Conservation (phyloP, 2,329 filamentous ascomycete genomes). For the Sporothrix inflata region DNA sequence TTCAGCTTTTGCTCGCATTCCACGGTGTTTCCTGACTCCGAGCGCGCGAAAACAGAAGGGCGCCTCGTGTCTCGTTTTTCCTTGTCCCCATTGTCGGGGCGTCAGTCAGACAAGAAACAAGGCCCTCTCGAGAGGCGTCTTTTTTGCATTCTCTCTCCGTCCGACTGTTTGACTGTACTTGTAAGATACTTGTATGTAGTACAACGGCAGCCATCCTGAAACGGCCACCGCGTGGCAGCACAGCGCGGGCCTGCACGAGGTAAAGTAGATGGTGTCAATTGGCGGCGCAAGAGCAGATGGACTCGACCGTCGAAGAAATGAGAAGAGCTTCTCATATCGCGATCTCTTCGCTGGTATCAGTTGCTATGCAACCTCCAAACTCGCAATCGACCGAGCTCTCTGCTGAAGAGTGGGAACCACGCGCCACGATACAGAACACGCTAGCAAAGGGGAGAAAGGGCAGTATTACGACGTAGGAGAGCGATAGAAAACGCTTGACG, state of each 20-base stretch:
- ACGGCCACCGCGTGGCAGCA: conserved; percentile 18
- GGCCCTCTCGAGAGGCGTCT: background rate
- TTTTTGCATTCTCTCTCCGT: background rate
- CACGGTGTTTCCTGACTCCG: conserved; percentile 1
- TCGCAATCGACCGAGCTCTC: background rate
- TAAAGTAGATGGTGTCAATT: background rate
- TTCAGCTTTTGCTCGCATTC: background rate
- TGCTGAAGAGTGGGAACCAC: conserved; percentile 6
- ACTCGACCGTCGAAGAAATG: background rate
- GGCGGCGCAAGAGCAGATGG: too few species aligned
- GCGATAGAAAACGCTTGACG: conserved; percentile 9
- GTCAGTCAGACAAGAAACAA: background rate
- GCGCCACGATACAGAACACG: conserved; percentile 10
- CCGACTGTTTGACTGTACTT: background rate
- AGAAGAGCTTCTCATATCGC: background rate
- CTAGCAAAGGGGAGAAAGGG: background rate
- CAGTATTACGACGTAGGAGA: background rate
- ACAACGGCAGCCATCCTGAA: conserved; percentile 19
- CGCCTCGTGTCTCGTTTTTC: conserved; percentile 1
- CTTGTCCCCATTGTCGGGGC: background rate
- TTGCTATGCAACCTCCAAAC: conserved; percentile 6
- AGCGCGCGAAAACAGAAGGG: too few species aligned
- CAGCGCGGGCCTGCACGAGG: background rate
- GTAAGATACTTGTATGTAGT: too few species aligned
- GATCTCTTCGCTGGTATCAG: background rate